These are phyloP conservation scores for Naumovozyma baii DNA, from an alignment of 805 yeast species.

Conservation along the genomic window DNA sequence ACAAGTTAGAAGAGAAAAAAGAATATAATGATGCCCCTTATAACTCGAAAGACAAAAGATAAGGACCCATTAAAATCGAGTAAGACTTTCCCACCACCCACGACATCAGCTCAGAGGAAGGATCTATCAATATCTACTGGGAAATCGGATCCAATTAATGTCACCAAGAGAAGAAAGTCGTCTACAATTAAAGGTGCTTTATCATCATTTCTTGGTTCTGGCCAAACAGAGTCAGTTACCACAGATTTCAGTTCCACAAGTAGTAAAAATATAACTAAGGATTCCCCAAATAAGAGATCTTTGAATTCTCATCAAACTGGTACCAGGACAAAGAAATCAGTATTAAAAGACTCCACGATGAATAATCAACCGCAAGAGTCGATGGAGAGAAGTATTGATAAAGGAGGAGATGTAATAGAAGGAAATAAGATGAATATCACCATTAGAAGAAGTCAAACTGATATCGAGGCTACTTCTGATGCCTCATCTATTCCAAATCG, in stretches of 20 bases:
- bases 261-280: too few species aligned
- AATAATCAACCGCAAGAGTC: constrained; percentile 2
- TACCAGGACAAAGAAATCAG: constrained; percentile 1
- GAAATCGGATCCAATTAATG: too few species aligned
- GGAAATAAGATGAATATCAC: neutral
- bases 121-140: too few species aligned
- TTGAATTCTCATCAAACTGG: too few species aligned
- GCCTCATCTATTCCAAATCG: constrained; percentile 5
- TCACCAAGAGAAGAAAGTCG: constrained; percentile 13
- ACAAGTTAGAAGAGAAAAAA: too few species aligned
- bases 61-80: neutral
- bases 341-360: neutral
- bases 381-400: neutral
- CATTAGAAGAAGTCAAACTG: neutral
- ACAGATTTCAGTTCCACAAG: too few species aligned
- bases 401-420: too few species aligned
- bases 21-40: neutral
- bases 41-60: neutral
- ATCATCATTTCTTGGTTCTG: constrained; percentile 14
- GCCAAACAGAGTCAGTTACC: neutral
- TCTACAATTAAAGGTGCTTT: constrained; percentile 22
- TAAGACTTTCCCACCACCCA: neutral
- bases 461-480: too few species aligned
- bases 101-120: too few species aligned
- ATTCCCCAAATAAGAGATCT: too few species aligned